These are phyloP conservation scores for Malus hybrid DNA, from an alignment of 331 rosid genomes.

Conservation along the genomic window DNA sequence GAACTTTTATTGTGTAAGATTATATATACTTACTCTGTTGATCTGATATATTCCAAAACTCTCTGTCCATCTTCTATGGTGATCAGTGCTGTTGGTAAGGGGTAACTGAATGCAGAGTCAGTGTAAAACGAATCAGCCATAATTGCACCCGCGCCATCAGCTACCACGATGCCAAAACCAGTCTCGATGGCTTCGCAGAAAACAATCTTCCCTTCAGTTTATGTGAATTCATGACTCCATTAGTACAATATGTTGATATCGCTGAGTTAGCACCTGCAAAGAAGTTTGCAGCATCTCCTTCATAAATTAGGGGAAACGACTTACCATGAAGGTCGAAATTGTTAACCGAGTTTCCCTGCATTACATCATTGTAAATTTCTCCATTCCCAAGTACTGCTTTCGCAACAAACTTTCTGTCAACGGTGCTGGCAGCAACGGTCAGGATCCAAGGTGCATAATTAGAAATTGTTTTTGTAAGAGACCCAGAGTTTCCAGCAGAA, in stretches of 20 bases:
- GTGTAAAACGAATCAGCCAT: constrained; percentile 3
- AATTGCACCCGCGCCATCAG: constrained; percentile 16
- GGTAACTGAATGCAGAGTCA: constrained; percentile 10
- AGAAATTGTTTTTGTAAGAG: neutral
- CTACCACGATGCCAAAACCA: neutral
- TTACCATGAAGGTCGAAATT: neutral
- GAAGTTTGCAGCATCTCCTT: neutral
- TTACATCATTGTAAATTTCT: neutral
- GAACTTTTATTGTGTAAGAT: neutral
- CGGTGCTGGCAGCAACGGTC: neutral
- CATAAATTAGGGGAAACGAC: neutral
- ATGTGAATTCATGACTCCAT: neutral
- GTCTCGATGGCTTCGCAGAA: constrained; percentile 8
- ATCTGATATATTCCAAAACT: constrained; percentile 19
- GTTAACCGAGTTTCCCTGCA: neutral
- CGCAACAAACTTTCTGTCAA: neutral
- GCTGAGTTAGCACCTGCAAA: neutral
- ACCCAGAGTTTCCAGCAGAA: neutral
- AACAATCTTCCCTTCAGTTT: constrained; percentile 16
- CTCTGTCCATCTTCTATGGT: neutral
- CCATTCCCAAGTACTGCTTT: neutral
- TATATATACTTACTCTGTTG: constrained; percentile 1
- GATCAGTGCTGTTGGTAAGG: constrained; percentile 17
- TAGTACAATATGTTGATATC: neutral
- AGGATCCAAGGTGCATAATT: too few species aligned